Base-by-base conservation (phyloP, 1,139 yeast species). In the Protomyces inundatus region DNA sequence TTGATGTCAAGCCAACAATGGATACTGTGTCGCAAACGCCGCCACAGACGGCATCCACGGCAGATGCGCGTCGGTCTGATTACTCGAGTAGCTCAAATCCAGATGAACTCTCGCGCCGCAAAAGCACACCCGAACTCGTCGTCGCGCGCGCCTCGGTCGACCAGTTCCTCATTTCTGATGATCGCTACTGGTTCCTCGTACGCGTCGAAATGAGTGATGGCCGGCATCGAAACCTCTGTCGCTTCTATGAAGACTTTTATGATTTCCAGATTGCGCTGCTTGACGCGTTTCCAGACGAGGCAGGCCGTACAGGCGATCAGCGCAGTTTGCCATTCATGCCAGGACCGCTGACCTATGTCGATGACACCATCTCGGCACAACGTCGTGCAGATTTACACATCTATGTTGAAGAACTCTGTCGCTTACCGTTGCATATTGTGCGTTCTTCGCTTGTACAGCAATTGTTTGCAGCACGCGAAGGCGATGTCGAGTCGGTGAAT, bases 241-340 rank as follows among this genome's bases (percentile, higher is more conserved):
- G 98, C 68, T 91, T 83, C 76, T 95, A 95, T 75, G 97, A 93
- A 74, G 98, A 95, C 76, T 95, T 95, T 74, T 93, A 91, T 75
- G 97, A 93, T 75, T 83, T 91, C 72, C 98, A 95, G 74, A 93
- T 91, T 61, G 84, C 82, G 68, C 78, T 95, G 60, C 79, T 93
- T 65, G 96, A 88, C 71, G 81, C 86, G 55, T 93, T 88, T 78
- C 98, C 98, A 3, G 85, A 81, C 68, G 98, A 93, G 74, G 96
- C 98, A 4, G 98, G 98, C 4, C 86, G 90, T 69, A 84, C 86
- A 56, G 90, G 87, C 74, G 84, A 84, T 69, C 81, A 80, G 54
- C 82, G 98, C 68, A 87, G 87, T 48, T 81, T 93, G 67, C 98
- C 99, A 3, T 90, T 88, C 68, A 91, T 95, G 73, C 98, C 98